A percentile compares a stretch with the other conserved stretches of the same genome.
Evolutionary conservation across 2,329 filamentous ascomycete genomes (phyloP).

Genomic region (Calonectria pteridis): DNA sequence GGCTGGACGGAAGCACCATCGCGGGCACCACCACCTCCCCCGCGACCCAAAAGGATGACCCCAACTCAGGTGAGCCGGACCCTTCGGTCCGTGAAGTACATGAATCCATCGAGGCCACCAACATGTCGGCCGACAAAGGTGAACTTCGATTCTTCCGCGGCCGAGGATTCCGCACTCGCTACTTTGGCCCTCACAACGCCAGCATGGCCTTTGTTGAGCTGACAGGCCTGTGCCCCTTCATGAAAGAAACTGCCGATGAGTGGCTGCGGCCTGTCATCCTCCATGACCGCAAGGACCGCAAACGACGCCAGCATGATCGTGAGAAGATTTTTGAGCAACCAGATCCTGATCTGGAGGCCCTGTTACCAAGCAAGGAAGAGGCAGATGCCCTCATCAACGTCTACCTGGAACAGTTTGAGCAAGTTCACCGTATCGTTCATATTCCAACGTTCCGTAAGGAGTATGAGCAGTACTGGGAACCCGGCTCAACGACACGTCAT

Average conservation of each 20-base stretch:
- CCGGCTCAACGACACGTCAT: conserved; percentile 56
- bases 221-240: conserved; percentile 69
- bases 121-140: conserved; percentile 59
- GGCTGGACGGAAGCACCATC: conserved; percentile 66
- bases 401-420: conserved; percentile 68
- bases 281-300: conserved; percentile 67
- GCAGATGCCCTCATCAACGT: conserved; percentile 62
- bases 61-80: conserved; percentile 48
- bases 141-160: conserved; percentile 70
- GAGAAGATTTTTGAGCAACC: conserved; percentile 62
- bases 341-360: conserved; percentile 63
- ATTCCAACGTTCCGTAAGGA: conserved; percentile 69
- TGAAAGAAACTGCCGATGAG: conserved; percentile 72
- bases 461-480: conserved; percentile 68
- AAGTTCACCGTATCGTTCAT: conserved; percentile 69
- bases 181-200: conserved; percentile 71
- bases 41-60: conserved; percentile 59
- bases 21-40: conserved; percentile 59
- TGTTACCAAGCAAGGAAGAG: conserved; percentile 62
- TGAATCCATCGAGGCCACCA: conserved; percentile 55
- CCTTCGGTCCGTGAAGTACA: conserved; percentile 53
- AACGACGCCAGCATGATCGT: conserved; percentile 64
- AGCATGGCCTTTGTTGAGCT: conserved; percentile 71
- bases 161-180: conserved; percentile 71
- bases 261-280: conserved; percentile 71